Base-by-base conservation (phyloP, 2,329 filamentous ascomycete species). In the Aspergillus ochraceoroseus region DNA sequence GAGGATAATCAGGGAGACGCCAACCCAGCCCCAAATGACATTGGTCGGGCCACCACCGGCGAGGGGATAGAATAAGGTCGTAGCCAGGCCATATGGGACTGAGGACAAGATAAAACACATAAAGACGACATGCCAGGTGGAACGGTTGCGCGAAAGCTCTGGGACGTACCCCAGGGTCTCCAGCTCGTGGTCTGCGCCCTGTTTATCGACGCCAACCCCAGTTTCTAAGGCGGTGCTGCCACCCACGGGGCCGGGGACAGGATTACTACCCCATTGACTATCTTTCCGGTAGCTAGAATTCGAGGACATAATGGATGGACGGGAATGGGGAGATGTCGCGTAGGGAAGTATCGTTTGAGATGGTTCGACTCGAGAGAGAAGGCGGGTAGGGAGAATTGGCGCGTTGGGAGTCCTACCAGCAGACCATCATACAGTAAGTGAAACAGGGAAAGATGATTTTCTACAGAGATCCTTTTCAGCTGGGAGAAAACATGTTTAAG, bases 21-120 rank as follows among this genome's bases (percentile, higher is more conserved):
- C 62, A 2, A 83, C 73, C 80, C 76, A 86, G 29, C 83, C 83
- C 73, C 78, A 86, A 49, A 86, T 65, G 29, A 85, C 74, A 15
- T 80, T 84, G 8, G 85, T 82, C 27, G 73, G 73, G 58, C 83
- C 79, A 17, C 83, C 83, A 59, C 85, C 80, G 15, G 75, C 74
- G 17, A 86, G 70, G 17, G 78, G 79, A 57, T 84, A 82, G 63
- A 77, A 79, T 46, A 85, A 69, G 1, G 82, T 85, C 8, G 82
- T 85, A 15, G 72, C 77, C 19, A 85, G 68, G 25, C 82, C 82
- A 52, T 81, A 83, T 0, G 80, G 80, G 11, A 80, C 80, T 5
- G 82, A 82, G 32, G 83, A 82, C 38, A 87, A 75, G 51, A 86
- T 82, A 57, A 86, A 87, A 29, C 45, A 50, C 51, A 53, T 53